Percentiles rank a stretch among this genome's conserved stretches.
Evolutionary conservation across 2,329 filamentous ascomycete genomes (phyloP).

Genomic region (Mycocentrospora acerina): DNA sequence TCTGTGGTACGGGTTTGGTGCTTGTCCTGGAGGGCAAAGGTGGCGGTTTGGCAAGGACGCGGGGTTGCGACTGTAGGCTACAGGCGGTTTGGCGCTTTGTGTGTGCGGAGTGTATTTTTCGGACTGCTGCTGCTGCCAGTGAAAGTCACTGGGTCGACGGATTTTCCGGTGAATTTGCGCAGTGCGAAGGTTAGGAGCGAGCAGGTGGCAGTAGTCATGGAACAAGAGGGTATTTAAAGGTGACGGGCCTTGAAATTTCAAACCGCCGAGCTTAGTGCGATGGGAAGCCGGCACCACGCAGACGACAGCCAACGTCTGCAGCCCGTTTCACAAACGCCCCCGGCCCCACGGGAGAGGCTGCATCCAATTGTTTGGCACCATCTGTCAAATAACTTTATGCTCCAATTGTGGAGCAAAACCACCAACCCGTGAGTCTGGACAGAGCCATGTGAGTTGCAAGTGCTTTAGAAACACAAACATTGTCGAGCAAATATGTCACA

Average conservation of each 20-base stretch:
- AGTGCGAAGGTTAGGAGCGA: conserved; percentile 21
- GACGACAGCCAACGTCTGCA: conserved; percentile 3
- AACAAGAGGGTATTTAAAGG: conserved; percentile 10
- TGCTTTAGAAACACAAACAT: no score
- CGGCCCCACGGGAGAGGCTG: conserved; percentile 2
- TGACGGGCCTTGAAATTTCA: conserved; percentile 10
- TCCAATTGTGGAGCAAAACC: no score
- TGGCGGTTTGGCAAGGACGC: conserved; percentile 39
- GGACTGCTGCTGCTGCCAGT: conserved; percentile 17
- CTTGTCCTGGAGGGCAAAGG: conserved; percentile 27
- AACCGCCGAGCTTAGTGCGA: conserved; percentile 17
- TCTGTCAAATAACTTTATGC: no score
- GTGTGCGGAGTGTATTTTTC: conserved; percentile 5
- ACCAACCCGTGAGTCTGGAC: no score
- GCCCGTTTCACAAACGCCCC: conserved; percentile 4
- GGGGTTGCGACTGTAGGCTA: conserved; percentile 28
- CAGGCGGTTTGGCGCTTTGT: conserved; percentile 10
- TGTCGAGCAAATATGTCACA: no score
- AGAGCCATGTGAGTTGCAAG: no score
- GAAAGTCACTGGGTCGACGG: conserved; percentile 20
- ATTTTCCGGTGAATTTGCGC: conserved; percentile 20
- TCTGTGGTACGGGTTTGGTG: conserved; percentile 33
- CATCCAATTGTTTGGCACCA: background rate
- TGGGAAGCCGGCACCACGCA: conserved; percentile 6
- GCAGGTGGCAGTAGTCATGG: conserved; percentile 7